Conservation (phyloP, 495 filamentous ascomycete species). For the Articulospora tetracladia region DNA sequence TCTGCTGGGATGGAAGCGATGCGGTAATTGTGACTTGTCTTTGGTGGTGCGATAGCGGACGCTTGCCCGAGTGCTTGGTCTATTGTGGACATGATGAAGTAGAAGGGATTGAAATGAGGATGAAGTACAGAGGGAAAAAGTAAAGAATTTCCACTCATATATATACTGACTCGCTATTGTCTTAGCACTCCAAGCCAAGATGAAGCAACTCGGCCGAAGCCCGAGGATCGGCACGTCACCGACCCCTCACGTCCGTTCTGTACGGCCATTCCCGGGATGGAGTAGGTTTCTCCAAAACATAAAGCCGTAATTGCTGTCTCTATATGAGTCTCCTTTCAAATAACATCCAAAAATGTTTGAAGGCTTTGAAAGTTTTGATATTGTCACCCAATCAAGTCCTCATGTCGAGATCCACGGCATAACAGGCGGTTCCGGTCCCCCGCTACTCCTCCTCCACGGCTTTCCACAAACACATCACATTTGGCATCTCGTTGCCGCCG, state of each 20-base stretch:
- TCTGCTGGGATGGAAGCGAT: constrained; percentile 50
- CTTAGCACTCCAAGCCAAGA: too few species aligned
- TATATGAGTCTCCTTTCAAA: too few species aligned
- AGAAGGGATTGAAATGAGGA: too few species aligned
- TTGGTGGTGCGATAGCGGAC: not conserved
- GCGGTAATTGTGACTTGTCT: constrained; percentile 28
- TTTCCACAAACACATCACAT: constrained; percentile 35
- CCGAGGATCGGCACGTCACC: too few species aligned
- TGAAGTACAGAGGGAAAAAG: too few species aligned
- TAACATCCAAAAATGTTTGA: constrained; percentile 13
- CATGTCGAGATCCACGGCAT: constrained; percentile 30
- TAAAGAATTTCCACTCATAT: too few species aligned
- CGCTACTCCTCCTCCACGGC: constrained; percentile 36
- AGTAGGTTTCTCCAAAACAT: not conserved
- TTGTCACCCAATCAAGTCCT: constrained; percentile 9
- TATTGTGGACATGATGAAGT: not conserved
- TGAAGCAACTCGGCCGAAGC: too few species aligned
- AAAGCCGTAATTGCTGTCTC: not conserved
- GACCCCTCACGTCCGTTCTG: too few species aligned
- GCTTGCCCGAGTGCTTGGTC: not conserved
- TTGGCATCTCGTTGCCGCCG: constrained; percentile 32
- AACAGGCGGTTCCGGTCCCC: constrained; percentile 24
- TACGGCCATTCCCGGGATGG: too few species aligned
- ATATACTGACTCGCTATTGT: too few species aligned
- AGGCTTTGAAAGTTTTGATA: constrained; percentile 23